Percentiles rank a stretch among this genome's conserved stretches.
phyloP scores from a whole-genome alignment of 768 basidiomycete species.

The Albatrellus ellisii region DNA sequence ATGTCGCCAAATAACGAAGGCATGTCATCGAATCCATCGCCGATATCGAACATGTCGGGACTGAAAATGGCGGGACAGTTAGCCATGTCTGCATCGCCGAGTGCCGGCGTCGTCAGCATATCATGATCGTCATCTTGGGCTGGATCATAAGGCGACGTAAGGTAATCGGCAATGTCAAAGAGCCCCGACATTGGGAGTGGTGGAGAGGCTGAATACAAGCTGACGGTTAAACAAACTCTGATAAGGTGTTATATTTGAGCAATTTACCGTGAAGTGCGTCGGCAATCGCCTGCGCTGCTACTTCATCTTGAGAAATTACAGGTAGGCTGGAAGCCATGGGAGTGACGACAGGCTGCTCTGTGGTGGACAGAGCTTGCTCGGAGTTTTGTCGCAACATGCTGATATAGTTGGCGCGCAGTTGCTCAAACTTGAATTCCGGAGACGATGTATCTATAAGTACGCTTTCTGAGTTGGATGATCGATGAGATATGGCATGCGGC shows the following conservation, averaged over 20 bases:
- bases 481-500: slow-evolving; percentile 43
- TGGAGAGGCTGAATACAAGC: slow-evolving; percentile 22
- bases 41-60: slow-evolving; percentile 25
- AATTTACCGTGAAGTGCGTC: slow-evolving; percentile 9
- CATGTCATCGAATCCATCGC: slow-evolving; percentile 21
- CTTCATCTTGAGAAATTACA: slow-evolving; percentile 6
- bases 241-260: not conserved
- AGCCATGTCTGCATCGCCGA: slow-evolving; percentile 19
- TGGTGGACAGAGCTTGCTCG: slow-evolving; percentile 22
- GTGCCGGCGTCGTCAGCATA: slow-evolving; percentile 30
- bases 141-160: slow-evolving; percentile 35
- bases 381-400: slow-evolving; percentile 48
- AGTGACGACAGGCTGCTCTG: slow-evolving; percentile 21
- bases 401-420: slow-evolving; percentile 49
- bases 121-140: slow-evolving; percentile 35
- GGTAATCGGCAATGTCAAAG: slow-evolving; percentile 28
- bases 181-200: slow-evolving; percentile 14
- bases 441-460: slow-evolving; percentile 17
- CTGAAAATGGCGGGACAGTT: slow-evolving; percentile 11
- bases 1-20: slow-evolving; percentile 14
- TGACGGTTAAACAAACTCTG: not conserved
- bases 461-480: slow-evolving; percentile 23
- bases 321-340: slow-evolving; percentile 14
- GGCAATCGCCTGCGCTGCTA: slow-evolving; percentile 10
- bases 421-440: slow-evolving; percentile 31